Conservation (phyloP, 1,139 yeast genomes). For the Zygoascus meyerae region DNA sequence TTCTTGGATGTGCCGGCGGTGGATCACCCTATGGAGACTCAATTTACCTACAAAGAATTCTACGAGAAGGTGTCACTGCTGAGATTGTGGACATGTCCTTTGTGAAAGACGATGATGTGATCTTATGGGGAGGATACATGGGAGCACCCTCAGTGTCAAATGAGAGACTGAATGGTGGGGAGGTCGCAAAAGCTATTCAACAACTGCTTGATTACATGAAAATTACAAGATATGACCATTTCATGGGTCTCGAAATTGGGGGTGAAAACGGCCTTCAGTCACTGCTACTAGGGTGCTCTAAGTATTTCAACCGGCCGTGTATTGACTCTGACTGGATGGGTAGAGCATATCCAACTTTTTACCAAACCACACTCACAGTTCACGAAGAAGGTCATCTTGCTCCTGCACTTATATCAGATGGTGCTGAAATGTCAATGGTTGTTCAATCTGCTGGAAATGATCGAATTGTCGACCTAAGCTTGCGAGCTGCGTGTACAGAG, state of each 20-base stretch:
- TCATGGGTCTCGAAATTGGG: conserved; percentile 39
- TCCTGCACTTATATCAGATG: conserved; percentile 39
- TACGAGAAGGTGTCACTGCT: conserved; percentile 33
- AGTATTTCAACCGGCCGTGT: conserved; percentile 30
- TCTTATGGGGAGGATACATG: conserved; percentile 36
- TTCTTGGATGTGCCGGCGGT: conserved; percentile 47
- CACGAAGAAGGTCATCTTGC: conserved; percentile 27
- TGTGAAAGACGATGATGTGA: conserved; percentile 25
- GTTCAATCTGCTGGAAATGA: conserved; percentile 35
- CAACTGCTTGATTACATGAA: conserved; percentile 30
- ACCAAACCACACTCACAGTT: conserved; percentile 36
- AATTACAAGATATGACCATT: conserved; percentile 23
- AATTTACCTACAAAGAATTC: conserved; percentile 33
- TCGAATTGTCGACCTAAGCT: conserved; percentile 34
- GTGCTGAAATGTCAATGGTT: conserved; percentile 39
- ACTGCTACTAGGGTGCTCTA: conserved; percentile 30
- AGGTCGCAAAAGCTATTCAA: conserved; percentile 32
- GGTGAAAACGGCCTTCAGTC: conserved; percentile 42
- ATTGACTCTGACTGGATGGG: conserved; percentile 43
- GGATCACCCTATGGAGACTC: conserved; percentile 41
- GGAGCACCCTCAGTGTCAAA: conserved; percentile 44
- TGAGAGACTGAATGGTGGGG: conserved; percentile 39
- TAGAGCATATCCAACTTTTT: conserved; percentile 40
- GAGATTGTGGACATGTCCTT: conserved; percentile 31
- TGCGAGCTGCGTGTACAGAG: conserved; percentile 20